Evolutionary conservation across 148 eudicot species (phyloP), one percentile per base, ranked within the genome.

Genomic region (Diospyros kaki): DNA sequence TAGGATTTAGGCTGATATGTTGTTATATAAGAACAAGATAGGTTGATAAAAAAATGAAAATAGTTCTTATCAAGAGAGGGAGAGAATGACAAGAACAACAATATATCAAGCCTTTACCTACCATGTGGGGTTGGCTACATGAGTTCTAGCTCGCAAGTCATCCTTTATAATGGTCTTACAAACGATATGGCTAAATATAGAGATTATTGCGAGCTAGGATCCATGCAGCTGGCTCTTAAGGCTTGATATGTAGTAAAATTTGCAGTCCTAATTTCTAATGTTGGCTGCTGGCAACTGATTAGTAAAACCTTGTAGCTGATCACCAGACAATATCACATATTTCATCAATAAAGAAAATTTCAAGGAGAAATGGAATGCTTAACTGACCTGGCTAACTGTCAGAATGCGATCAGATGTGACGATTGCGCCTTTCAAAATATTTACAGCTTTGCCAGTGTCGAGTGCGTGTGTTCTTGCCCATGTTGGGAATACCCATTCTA

Each of bases 381-480:
- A n/a, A 48, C 14, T 72, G 45, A 96, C 99, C 97, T 93, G 80
- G 83, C 99, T 96, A 78, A 96, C 99, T 54, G 99, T 93, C 79
- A 96, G 83, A 77, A 96, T 91, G 39, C 99, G 83, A 78, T 96
- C 99, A 52, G 97, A 84, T 58, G 97, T 89, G 45, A 93, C 99
- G 76, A 96, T 83, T 46, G 99, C 97, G 76, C 98, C 94, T 84
- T 96, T 96, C 66, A 96, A 81, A 75, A 91, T 80, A 83, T 96
- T 96, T 61, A 96, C 97, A 72, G 99, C 98, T 88, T 92, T 91
- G 76, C 98, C 99, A 75, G 91, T 91, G 81, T 93, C 99, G 76
- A 96, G 97, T 15, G 86, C 98, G 82, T 96, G 99, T 66, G 92
- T 86, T 83, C 99, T 86, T 64, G 99, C 98, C 99, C 99, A 96